Evolutionary conservation across 768 basidiomycete species (phyloP), one percentile per base, ranked within the genome.

Genomic region (Leccinum uliginosum): DNA sequence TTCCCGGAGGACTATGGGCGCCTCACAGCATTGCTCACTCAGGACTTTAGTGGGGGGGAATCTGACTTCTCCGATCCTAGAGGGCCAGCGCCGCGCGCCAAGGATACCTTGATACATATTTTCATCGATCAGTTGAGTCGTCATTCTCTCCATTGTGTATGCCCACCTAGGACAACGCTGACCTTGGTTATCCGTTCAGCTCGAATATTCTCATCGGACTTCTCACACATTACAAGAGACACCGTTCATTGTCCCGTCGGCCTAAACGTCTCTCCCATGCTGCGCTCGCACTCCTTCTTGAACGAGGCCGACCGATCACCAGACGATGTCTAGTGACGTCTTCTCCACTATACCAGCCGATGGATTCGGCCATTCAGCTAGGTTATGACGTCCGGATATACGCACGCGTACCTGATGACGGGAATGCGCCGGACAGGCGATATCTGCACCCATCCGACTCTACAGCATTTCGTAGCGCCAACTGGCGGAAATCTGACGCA

Each of bases 141-240:
- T 38, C 12, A 21, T 30, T 30, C 21, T 48, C 17, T 14, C 10
- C 7, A 14, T 48, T 15, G 3, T 15, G 21, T 17, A 19, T 26
- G 32, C 11, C 29, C 45, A 30, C 19, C 15, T 11, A 9, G 10
- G 40, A n/a, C 30, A 17, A 21, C 7, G 30, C 55, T 69, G 55
- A 70, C 56, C 9, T 3, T 44, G 50, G 43, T 34, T 23, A n/a
- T 27, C 35, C 49, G 0, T 27, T 48, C 62, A 93, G 91, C 62
- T 93, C 91, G 15, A 94, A 94, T 67, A 93, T 94, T 59, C 81
- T 93, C 47, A 85, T 94, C 58, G 91, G 91, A 32, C 80, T 93
- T 54, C 69, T 93, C n/a, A 82, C 78, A 27, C 83, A 87, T 70
- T 71, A 88, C 51, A 85, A 83, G 67, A 83, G 79, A 54, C 76